Base-by-base conservation (phyloP, 2,329 filamentous ascomycete species). In the Clonostachys rhizophaga region DNA sequence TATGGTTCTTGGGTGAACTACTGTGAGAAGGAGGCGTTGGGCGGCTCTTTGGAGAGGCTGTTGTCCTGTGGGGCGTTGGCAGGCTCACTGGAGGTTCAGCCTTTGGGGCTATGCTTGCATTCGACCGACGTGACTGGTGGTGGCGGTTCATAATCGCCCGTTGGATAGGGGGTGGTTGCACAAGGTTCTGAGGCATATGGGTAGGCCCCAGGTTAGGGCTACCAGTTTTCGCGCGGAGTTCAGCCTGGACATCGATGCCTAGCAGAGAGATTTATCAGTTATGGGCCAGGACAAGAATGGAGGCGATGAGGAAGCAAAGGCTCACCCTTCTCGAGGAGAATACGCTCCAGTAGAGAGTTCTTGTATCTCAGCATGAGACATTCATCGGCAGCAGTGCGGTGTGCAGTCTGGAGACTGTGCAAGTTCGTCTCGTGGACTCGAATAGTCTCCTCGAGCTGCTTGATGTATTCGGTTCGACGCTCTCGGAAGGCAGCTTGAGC, bases 361-460 rank as follows among this genome's bases (percentile, higher is more conserved):
- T 97, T 97, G 69, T 97, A 99, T 49, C 94, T 87, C 58, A 99
- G 78, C 94, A 99, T 97, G 61, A 97, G 71, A 65, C 94, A 97
- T 69, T 97, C 94, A 67, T 97, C 94, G 49, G 92, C 91, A 49
- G 94, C 94, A 60, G 84, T 91, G 58, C 94, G 89, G 64, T 97
- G 94, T 55, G 91, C 95, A 61, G 92, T 88, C 70, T 97, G 94
- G 50, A 99, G 78, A 60, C 84, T 95, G 58, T 95, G 89, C 48
- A 97, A 77, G 58, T 90, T 92, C 59, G 95, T 90, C 70, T 99
- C 94, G 76, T 97, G 92, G 57, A 94, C 89, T 62, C 94, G 92
- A 69, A 99, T 97, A 47, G 91, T 95, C 58, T 92, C 90, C 71
- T 99, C 94, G 24, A 99, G 81, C 68, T 99, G 94, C 74, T 97